Percentiles rank a stretch among this genome's conserved stretches.
Evolutionary conservation across 1,284 basidiomycete species (phyloP).

Genomic region (Rugosomyces carneus): DNA sequence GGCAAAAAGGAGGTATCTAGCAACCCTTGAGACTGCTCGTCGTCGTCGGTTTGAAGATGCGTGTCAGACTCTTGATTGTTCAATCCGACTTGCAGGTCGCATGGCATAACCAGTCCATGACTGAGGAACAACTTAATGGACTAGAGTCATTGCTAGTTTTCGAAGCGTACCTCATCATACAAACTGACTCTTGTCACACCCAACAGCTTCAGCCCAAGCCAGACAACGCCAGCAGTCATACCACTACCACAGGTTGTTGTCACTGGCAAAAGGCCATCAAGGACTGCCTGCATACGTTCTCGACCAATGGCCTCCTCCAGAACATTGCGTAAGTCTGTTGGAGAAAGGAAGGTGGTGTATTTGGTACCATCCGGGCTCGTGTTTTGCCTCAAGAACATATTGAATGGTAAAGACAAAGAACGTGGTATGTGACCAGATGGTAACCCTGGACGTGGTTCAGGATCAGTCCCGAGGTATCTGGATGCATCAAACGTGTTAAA

Average conservation of each 20-base stretch:
- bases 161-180: slow-evolving; percentile 71
- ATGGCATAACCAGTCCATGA: slow-evolving; percentile 83
- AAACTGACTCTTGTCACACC: slow-evolving; percentile 57
- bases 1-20: background rate
- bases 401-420: slow-evolving; percentile 84
- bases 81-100: slow-evolving; percentile 57
- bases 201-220: slow-evolving; percentile 77
- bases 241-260: slow-evolving; percentile 85
- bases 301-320: slow-evolving; percentile 57
- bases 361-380: slow-evolving; percentile 33
- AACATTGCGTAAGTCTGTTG: slow-evolving; percentile 51
- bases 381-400: slow-evolving; percentile 60
- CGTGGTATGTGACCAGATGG: slow-evolving; percentile 92
- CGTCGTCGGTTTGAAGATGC: background rate
- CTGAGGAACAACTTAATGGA: slow-evolving; percentile 31
- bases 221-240: slow-evolving; percentile 94
- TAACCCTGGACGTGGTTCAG: slow-evolving; percentile 87
- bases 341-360: slow-evolving; percentile 63
- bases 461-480: slow-evolving; percentile 75
- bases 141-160: background rate
- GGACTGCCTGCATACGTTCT: slow-evolving; percentile 47
- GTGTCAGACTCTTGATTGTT: slow-evolving; percentile 11
- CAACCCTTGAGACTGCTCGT: too few relatives aligned
- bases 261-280: slow-evolving; percentile 53
- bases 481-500: background rate